Evolutionary conservation across 257 asterid species (phyloP), one percentile per base, ranked within the genome.

Genomic region (Thymus quinquecostatus): DNA sequence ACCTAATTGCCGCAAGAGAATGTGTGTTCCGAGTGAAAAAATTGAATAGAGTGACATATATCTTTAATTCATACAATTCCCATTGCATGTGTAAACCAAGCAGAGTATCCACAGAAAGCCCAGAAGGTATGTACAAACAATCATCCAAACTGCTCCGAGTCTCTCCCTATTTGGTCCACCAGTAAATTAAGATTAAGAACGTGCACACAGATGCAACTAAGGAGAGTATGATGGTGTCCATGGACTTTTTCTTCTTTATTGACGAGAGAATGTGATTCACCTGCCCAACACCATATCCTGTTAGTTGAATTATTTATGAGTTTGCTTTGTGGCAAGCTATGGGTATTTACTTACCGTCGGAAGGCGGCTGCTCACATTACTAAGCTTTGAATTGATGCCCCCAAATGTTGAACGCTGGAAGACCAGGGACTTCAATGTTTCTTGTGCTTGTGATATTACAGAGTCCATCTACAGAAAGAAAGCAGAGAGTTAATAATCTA

Each of bases 361-460:
- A 77, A 94, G 96, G 75, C 96, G 96, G 83, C 95, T 94, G 89
- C 97, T 82, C 82, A 94, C 87, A 75, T 91, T 94, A 78, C 97
- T 87, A 75, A 94, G 94, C 84, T 94, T 94, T 36, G 88, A 82
- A 72, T 88, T 86, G 76, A 94, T 89, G 73, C 95, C 96, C 55
- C 97, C 97, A 70, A 94, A 94, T 32, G 96, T 91, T 33, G 97
- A 91, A 27, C 98, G 89, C 73, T 94, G 98, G 79, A 89, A 89
- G 72, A 87, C 76, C 49, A 94, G 92, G 57, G 98, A 70, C 79
- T 86, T 91, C 51, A 94, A 82, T 63, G 97, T 89, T 88, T 94
- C 98, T 79, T 94, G 98, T 61, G 96, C 97, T 79, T 94, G 98
- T 69, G 97, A 91, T 64, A 94, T 87, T 70, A 94, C 96, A 13